phyloP scores from a whole-genome alignment of 2,329 filamentous ascomycete species.

The Nannizzia gypsea region DNA sequence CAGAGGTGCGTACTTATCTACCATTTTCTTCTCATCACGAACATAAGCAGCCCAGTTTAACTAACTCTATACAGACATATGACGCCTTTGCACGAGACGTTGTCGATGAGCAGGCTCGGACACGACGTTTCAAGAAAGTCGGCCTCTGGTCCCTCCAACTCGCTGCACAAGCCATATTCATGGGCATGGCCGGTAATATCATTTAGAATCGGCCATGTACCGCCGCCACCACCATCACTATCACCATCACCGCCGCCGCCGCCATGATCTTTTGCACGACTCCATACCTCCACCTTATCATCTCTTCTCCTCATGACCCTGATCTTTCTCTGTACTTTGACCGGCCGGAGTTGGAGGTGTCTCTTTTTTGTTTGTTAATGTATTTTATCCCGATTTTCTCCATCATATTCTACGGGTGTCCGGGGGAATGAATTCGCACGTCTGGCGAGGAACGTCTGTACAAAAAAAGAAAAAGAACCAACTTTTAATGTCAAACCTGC shows the following conservation, averaged over 20 bases:
- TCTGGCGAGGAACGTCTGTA: not conserved
- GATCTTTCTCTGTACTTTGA: not conserved
- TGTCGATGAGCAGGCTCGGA: conserved; percentile 73
- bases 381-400: not conserved
- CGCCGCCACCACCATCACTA: not conserved
- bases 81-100: conserved; percentile 88
- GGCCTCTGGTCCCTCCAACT: conserved; percentile 92
- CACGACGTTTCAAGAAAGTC: conserved; percentile 83
- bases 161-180: conserved; percentile 83
- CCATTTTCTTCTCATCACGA: conserved; percentile 12
- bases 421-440: too few relatives aligned
- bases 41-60: not conserved
- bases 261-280: too few relatives aligned
- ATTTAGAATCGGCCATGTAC: conserved; percentile 1
- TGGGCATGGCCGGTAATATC: conserved; percentile 72
- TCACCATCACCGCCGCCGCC: too few relatives aligned
- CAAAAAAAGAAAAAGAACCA: not conserved
- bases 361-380: not conserved
- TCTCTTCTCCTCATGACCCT: not conserved
- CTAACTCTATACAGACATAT: conserved; percentile 51
- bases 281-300: not conserved
- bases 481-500: not conserved
- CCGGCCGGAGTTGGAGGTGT: not conserved
- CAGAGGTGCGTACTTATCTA: conserved; percentile 48
- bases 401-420: not conserved